Conservation (phyloP, 1,284 basidiomycete genomes). For the Papiliotrema nemorosa region DNA sequence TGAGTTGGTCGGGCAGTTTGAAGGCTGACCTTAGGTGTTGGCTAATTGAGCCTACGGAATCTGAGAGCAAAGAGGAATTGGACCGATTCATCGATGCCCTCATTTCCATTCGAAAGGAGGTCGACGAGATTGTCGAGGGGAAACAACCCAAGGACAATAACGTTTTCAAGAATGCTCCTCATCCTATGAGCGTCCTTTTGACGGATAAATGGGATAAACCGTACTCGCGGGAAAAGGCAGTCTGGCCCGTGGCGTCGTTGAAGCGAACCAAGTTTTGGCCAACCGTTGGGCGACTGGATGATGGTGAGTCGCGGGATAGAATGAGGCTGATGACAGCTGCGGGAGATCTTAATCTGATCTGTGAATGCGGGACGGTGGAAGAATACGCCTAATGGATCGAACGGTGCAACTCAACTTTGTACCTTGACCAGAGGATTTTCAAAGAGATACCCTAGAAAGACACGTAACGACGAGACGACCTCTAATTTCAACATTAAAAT, state of each 20-base stretch:
- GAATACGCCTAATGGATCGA: slow-evolving; percentile 53
- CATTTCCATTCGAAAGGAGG: slow-evolving; percentile 90
- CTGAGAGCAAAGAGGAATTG: slow-evolving; percentile 83
- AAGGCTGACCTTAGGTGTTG: slow-evolving; percentile 23
- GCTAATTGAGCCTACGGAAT: slow-evolving; percentile 91
- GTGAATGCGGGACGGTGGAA: slow-evolving; percentile 85
- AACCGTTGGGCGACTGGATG: slow-evolving; percentile 80
- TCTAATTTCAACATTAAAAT: not conserved
- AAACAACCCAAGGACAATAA: slow-evolving; percentile 85
- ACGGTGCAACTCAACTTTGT: not conserved
- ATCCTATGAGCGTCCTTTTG: slow-evolving; percentile 73
- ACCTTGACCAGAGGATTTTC: not conserved
- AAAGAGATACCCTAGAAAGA: not conserved
- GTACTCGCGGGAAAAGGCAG: slow-evolving; percentile 79
- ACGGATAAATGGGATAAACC: slow-evolving; percentile 84
- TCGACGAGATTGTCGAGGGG: slow-evolving; percentile 78
- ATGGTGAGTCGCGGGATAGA: slow-evolving; percentile 58
- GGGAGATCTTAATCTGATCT: slow-evolving; percentile 53
- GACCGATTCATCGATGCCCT: slow-evolving; percentile 96
- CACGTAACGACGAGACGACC: not conserved
- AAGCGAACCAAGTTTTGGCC: slow-evolving; percentile 92
- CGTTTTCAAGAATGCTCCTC: slow-evolving; percentile 88
- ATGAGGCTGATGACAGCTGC: slow-evolving; percentile 25
- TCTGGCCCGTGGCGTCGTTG: slow-evolving; percentile 74
- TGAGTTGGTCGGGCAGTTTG: slow-evolving; percentile 59